These are phyloP conservation scores for Triticum aestivum DNA, from an alignment of 176 grass and related monocot species.

Conservation along the genomic window IWGSC_CS_RefSeq_v2.1 NC_057808.1:2675677-2676176, in stretches of 20 bases:
- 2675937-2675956: conserved; percentile 55
- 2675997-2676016: conserved; percentile 74
- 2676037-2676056: conserved; percentile 72
- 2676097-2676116: conserved; percentile 77
- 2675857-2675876: conserved; percentile 74
- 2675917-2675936: conserved; percentile 72
- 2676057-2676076: conserved; percentile 81
- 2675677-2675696: conserved; percentile 66
- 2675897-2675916: conserved; percentile 59
- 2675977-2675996: conserved; percentile 76
- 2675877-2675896: conserved; percentile 68
- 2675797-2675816: conserved; percentile 64
- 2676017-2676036: conserved; percentile 74
- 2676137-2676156: conserved; percentile 59
- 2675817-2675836: conserved; percentile 68
- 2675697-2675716: conserved; percentile 70
- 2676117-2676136: conserved; percentile 78
- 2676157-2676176: conserved; percentile 75
- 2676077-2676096: conserved; percentile 69
- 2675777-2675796: conserved; percentile 64
- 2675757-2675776: conserved; percentile 71
- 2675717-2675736: conserved; percentile 67
- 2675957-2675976: conserved; percentile 62
- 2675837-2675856: conserved; percentile 67
- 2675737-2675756: conserved; percentile 83